Conservation (phyloP, 345 rosid species). For the Citrus sinensis region DNA sequence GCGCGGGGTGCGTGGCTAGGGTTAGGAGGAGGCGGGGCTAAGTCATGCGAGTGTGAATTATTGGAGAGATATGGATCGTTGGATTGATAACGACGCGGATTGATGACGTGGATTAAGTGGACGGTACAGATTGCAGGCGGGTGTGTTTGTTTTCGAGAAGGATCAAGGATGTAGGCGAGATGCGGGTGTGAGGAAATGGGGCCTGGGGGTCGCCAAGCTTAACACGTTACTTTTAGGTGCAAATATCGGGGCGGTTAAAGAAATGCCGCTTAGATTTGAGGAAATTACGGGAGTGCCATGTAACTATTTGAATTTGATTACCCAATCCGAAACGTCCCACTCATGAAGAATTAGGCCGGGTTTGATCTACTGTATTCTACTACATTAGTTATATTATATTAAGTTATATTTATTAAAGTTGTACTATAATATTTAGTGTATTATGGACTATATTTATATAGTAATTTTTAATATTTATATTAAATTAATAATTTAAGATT, state of each 20-base stretch:
- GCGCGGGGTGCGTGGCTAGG: conserved; percentile 19
- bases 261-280: background rate
- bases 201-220: background rate
- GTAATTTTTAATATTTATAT: no score
- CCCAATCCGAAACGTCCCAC: background rate
- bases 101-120: conserved; percentile 31
- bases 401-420: no score
- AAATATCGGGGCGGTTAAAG: conserved; percentile 10
- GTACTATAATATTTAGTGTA: no score
- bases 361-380: no score
- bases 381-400: no score
- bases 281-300: conserved; percentile 18
- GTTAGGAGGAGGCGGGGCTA: background rate
- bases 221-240: conserved; percentile 19
- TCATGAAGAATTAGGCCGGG: no score
- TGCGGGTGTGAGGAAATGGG: background rate
- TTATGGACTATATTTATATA: no score
- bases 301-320: background rate
- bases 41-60: conserved; percentile 10
- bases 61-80: conserved; percentile 18
- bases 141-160: conserved; percentile 46
- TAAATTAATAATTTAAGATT: no score
- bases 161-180: background rate
- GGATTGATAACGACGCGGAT: conserved; percentile 30
- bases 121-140: conserved; percentile 24